Conservation (phyloP, 257 asterid species). For the Fraxinus pennsylvanica region DNA sequence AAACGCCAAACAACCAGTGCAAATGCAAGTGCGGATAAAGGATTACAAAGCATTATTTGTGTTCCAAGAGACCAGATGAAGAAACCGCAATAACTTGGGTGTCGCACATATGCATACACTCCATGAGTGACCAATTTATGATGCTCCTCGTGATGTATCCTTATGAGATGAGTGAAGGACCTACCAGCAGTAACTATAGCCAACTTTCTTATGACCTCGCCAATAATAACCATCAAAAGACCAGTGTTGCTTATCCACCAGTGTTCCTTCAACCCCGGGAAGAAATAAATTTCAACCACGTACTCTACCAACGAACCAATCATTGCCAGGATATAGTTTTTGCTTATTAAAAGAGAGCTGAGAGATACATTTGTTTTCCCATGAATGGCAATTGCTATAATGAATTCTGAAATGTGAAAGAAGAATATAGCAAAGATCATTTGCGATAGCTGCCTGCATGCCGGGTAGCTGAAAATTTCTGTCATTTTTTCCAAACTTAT, state of each 20-base stretch:
- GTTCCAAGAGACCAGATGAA: conserved; percentile 48
- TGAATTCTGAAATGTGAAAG: conserved; percentile 74
- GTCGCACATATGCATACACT: conserved; percentile 57
- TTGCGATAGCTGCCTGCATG: conserved; percentile 65
- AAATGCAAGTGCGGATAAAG: conserved; percentile 61
- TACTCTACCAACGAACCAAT: conserved; percentile 63
- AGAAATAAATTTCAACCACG: conserved; percentile 59
- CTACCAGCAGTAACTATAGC: conserved; percentile 90
- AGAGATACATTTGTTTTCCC: conserved; percentile 62
- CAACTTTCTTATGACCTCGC: conserved; percentile 72
- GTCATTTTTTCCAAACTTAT: conserved; percentile 48
- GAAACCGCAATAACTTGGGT: conserved; percentile 74
- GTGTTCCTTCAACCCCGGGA: conserved; percentile 64
- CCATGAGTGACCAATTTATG: conserved; percentile 79
- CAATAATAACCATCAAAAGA: conserved; percentile 66
- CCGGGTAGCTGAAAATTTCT: conserved; percentile 57
- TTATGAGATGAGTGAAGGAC: conserved; percentile 83
- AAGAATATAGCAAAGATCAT: conserved; percentile 63
- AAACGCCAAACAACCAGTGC: conserved; percentile 72
- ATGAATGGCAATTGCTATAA: conserved; percentile 61
- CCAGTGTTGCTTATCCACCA: conserved; percentile 75
- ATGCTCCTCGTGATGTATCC: conserved; percentile 58
- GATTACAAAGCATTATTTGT: conserved; percentile 78
- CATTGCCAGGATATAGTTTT: conserved; percentile 68
- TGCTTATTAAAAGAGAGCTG: conserved; percentile 82